Percentiles rank a stretch among this genome's conserved stretches.
phyloP scores from a whole-genome alignment of 2,329 filamentous ascomycete genomes.

The Macroventuria anomochaeta region DNA sequence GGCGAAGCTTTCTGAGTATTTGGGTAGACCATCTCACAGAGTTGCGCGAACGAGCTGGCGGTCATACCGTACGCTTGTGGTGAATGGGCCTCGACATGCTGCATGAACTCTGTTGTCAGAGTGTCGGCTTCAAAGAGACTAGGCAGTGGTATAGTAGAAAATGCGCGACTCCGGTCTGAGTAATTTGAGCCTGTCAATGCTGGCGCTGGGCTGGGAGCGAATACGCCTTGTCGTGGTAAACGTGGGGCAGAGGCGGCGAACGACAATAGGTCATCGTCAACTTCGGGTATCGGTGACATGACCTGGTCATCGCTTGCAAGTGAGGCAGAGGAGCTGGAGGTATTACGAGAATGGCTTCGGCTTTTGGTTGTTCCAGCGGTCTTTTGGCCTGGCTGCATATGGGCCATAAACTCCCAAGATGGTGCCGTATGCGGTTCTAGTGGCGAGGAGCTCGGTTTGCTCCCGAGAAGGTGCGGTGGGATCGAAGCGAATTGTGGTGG shows the following conservation, averaged over 20 bases:
- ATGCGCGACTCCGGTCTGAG: slow-evolving; percentile 42
- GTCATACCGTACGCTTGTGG: slow-evolving; percentile 37
- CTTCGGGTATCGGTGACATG: slow-evolving; percentile 37
- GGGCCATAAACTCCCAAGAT: slow-evolving; percentile 47
- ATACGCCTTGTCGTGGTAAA: slow-evolving; percentile 41
- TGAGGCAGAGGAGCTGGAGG: slow-evolving; percentile 43
- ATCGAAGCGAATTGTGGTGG: slow-evolving; percentile 29
- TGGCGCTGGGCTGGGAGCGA: slow-evolving; percentile 39
- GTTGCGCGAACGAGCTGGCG: slow-evolving; percentile 33
- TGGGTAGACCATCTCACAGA: slow-evolving; percentile 45
- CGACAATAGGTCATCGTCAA: slow-evolving; percentile 40
- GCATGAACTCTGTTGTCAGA: slow-evolving; percentile 42
- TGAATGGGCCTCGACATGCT: slow-evolving; percentile 34
- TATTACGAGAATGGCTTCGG: slow-evolving; percentile 36
- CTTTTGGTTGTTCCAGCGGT: slow-evolving; percentile 29
- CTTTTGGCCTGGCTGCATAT: slow-evolving; percentile 15
- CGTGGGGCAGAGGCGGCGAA: slow-evolving; percentile 32
- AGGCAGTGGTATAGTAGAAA: slow-evolving; percentile 39
- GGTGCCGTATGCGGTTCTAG: slow-evolving; percentile 39
- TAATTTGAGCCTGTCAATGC: slow-evolving; percentile 37
- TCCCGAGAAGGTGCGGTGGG: slow-evolving; percentile 24
- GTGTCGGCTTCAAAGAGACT: slow-evolving; percentile 49
- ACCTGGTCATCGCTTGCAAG: slow-evolving; percentile 38
- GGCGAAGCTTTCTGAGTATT: slow-evolving; percentile 29
- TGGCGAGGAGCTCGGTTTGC: slow-evolving; percentile 32